Percentiles rank a stretch among this genome's conserved stretches.
Evolutionary conservation across 495 filamentous ascomycete species (phyloP).

Genomic region (Trichoderma parareesei): DNA sequence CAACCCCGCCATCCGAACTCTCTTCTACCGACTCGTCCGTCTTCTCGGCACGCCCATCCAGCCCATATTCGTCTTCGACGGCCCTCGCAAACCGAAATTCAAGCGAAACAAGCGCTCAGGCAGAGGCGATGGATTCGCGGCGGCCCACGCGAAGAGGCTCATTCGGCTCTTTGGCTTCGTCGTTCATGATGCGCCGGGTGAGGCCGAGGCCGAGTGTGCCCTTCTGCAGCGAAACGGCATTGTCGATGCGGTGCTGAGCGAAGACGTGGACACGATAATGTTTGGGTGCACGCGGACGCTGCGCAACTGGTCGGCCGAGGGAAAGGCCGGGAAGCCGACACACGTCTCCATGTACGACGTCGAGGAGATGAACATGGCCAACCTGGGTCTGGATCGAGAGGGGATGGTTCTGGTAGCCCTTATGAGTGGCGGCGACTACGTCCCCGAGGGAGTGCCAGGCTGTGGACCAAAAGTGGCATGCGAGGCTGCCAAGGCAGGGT

Average conservation of each 20-base stretch:
- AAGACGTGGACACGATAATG: conserved; percentile 98
- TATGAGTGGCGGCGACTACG: conserved; percentile 94
- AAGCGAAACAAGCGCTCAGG: conserved; percentile 69
- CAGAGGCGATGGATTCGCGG: conserved; percentile 37
- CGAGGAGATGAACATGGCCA: conserved; percentile 40
- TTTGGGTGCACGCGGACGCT: conserved; percentile 77
- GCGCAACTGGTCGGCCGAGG: conserved; percentile 77
- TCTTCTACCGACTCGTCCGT: conserved; percentile 86
- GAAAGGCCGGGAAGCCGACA: conserved; percentile 57
- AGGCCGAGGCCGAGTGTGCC: conserved; percentile 96
- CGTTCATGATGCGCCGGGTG: conserved; percentile 81
- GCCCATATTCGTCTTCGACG: conserved; percentile 94
- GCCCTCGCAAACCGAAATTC: conserved; percentile 78
- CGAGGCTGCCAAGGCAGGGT: conserved; percentile 83
- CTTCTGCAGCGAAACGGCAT: conserved; percentile 72
- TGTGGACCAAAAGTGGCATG: conserved; percentile 84
- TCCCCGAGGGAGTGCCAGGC: conserved; percentile 78
- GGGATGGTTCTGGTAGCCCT: conserved; percentile 94
- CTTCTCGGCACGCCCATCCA: conserved; percentile 73
- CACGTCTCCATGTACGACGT: conserved; percentile 76
- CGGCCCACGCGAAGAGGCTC: conserved; percentile 65
- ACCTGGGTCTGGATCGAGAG: conserved; percentile 58
- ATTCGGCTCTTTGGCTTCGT: conserved; percentile 80
- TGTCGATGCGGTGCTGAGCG: conserved; percentile 91
- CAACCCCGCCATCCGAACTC: conserved; percentile 84